A percentile compares a stretch with the other conserved stretches of the same genome.
phyloP scores from a whole-genome alignment of 73 alveolate genomes.

The Uronychia setigera region DNA sequence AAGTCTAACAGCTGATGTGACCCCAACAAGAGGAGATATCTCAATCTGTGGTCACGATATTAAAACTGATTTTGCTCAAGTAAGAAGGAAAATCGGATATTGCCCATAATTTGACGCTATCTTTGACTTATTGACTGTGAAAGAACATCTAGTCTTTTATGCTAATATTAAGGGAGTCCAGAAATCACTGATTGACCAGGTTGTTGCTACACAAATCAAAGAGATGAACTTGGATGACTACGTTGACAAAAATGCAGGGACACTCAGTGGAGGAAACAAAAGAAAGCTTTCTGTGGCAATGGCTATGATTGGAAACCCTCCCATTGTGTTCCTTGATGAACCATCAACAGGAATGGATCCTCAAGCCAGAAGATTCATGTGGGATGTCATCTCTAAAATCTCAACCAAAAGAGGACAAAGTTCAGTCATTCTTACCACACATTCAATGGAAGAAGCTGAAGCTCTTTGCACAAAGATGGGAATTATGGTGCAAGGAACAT shows the following conservation, averaged over 20 bases:
- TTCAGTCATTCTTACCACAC: constrained; percentile 93
- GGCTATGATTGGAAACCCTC: constrained; percentile 93
- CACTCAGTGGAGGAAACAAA: constrained; percentile 79
- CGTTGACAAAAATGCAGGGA: constrained; percentile 52
- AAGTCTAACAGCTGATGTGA: constrained; percentile 92
- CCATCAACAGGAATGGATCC: constrained; percentile 97
- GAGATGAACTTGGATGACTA: constrained; percentile 61
- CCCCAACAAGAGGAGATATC: constrained; percentile 88
- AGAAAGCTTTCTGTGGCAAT: constrained; percentile 79
- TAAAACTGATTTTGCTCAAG: constrained; percentile 21
- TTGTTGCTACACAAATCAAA: constrained; percentile 44
- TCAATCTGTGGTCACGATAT: constrained; percentile 89
- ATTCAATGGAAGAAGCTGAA: constrained; percentile 98
- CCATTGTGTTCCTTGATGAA: constrained; percentile 89
- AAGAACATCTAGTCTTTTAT: constrained; percentile 84
- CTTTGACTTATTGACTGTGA: constrained; percentile 82
- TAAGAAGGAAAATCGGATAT: constrained; percentile 75
- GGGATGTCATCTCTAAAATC: constrained; percentile 88
- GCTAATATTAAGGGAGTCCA: constrained; percentile 78
- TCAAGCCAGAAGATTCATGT: constrained; percentile 90
- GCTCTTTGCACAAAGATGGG: constrained; percentile 85
- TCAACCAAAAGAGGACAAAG: constrained; percentile 66
- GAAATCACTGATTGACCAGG: constrained; percentile 34
- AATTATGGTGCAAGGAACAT: constrained; percentile 40
- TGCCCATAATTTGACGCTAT: constrained; percentile 94